These are phyloP conservation scores for Saccharum hybrid DNA, from an alignment of 202 grass and related monocot species.

Conservation along the genomic window DNA sequence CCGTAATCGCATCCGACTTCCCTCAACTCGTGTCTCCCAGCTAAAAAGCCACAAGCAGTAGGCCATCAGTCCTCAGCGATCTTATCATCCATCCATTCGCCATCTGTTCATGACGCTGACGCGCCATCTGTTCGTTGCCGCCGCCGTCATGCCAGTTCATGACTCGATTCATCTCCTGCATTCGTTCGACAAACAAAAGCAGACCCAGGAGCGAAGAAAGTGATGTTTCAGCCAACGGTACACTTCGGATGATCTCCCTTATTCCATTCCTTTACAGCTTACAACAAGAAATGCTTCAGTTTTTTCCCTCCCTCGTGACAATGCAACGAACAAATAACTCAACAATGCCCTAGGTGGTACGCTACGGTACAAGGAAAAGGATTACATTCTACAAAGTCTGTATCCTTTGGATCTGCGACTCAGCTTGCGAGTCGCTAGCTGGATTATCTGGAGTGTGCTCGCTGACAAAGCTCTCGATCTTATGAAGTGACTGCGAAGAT, in stretches of 20 bases:
- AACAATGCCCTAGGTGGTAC: conserved; percentile 15
- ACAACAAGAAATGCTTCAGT: conserved; percentile 1
- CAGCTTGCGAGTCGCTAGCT: conserved; percentile 28
- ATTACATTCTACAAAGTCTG: conserved; percentile 45
- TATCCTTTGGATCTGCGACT: conserved; percentile 40
- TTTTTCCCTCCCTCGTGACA: neutral
- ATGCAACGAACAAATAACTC: conserved; percentile 51
- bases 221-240: conserved; percentile 24
- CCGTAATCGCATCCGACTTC: no score
- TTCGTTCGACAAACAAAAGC: neutral
- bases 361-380: conserved; percentile 44
- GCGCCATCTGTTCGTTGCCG: neutral
- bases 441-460: conserved; percentile 14
- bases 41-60: no score
- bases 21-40: no score
- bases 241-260: conserved; percentile 27
- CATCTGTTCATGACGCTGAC: neutral
- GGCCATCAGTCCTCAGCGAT: no score
- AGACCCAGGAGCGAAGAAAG: neutral
- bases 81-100: neutral
- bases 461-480: conserved; percentile 69
- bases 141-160: no score
- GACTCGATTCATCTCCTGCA: no score
- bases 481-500: conserved; percentile 64
- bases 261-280: conserved; percentile 50